phyloP scores from a whole-genome alignment of 2,329 filamentous ascomycete genomes.

The Fusarium ramigenum region DNA sequence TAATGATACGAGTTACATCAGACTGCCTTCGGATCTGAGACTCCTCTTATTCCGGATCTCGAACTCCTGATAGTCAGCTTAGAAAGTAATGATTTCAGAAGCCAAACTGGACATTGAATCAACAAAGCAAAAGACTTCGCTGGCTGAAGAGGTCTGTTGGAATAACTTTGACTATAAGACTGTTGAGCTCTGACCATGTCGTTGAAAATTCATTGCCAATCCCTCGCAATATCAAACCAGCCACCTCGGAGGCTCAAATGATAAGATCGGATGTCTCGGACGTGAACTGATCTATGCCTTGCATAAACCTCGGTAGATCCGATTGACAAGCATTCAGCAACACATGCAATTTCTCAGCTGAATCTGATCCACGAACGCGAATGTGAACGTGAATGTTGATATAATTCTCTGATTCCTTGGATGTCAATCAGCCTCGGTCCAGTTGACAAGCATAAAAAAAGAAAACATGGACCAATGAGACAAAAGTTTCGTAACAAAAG shows the following conservation, averaged over 20 bases:
- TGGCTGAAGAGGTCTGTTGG: not conserved
- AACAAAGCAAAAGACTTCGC: not conserved
- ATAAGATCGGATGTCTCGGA: not conserved
- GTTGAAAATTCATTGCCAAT: not conserved
- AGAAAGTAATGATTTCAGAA: not conserved
- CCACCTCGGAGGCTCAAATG: not conserved
- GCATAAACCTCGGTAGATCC: not conserved
- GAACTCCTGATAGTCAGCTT: rapidly evolving
- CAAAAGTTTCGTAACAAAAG: not conserved
- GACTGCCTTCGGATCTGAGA: not conserved
- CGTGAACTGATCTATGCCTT: not conserved
- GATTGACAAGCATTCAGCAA: conserved; percentile 10
- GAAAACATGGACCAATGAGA: not conserved
- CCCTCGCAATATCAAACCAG: not conserved
- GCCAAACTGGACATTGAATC: rapidly evolving
- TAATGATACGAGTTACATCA: rapidly evolving
- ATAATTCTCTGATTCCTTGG: not conserved
- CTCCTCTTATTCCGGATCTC: not conserved
- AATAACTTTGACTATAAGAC: rapidly evolving
- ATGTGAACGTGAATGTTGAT: conserved; percentile 2
- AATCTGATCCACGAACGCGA: not conserved
- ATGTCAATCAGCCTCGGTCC: conserved; percentile 1
- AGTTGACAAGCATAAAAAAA: not conserved
- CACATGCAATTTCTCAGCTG: not conserved
- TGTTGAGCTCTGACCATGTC: not conserved